phyloP scores from a whole-genome alignment of 1,139 yeast species.

The Arxiozyma telluris region DNA sequence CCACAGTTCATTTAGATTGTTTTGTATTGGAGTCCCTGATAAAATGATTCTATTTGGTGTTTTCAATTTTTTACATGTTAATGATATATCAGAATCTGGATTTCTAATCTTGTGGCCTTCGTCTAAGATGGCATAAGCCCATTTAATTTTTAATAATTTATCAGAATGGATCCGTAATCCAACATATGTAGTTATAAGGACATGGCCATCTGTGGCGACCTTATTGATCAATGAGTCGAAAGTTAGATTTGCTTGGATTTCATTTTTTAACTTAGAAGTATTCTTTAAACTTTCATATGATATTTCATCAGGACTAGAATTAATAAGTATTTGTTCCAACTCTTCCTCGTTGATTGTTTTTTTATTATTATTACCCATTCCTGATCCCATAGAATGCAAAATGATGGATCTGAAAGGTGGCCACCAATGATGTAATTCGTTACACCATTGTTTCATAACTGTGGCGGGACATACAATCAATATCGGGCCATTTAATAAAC shows the following conservation, averaged over 20 bases:
- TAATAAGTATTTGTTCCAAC: conserved; percentile 34
- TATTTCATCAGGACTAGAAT: conserved; percentile 39
- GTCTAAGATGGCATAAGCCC: conserved; percentile 90
- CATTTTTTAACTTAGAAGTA: conserved; percentile 21
- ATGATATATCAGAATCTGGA: conserved; percentile 83
- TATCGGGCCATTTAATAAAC: conserved; percentile 64
- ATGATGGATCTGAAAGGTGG: conserved; percentile 84
- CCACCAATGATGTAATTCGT: conserved; percentile 96
- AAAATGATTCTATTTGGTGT: conserved; percentile 78
- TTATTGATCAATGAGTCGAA: conserved; percentile 30
- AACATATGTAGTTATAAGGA: conserved; percentile 82
- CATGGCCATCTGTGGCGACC: conserved; percentile 52
- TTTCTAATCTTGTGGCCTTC: conserved; percentile 96
- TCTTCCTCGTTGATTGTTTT: conserved; percentile 38
- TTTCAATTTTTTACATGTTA: conserved; percentile 72
- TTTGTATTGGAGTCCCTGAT: conserved; percentile 95
- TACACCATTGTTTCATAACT: conserved; percentile 91
- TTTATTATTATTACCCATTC: conserved; percentile 47
- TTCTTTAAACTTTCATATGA: conserved; percentile 30
- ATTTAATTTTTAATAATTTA: conserved; percentile 53
- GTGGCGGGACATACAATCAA: conserved; percentile 94
- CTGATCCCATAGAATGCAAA: conserved; percentile 86
- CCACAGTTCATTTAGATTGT: conserved; percentile 87
- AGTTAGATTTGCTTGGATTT: conserved; percentile 22
- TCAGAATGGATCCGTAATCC: conserved; percentile 76